Base-by-base conservation (phyloP, 2,329 filamentous ascomycete species). In the Ophiostoma himal-ulmi region DNA sequence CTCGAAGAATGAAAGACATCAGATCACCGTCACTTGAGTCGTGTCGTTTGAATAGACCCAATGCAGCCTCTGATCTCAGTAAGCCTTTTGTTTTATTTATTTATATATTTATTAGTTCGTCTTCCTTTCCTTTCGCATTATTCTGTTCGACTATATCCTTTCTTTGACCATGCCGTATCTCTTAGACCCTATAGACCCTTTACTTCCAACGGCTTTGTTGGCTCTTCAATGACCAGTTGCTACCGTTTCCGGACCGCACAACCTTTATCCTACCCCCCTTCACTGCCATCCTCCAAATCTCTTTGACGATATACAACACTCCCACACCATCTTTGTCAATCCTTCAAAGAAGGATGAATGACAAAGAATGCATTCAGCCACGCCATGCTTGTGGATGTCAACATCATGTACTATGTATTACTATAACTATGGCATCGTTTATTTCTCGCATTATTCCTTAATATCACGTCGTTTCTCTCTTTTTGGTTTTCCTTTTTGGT, bases 191-290 rank as follows among this genome's bases (percentile, higher is more conserved):
- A 3, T 30, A 30, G 26, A 30, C 26, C 26, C 44, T 3, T n/a
- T 26, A 57, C 1, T 3, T 57, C 52, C 52, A 57, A 57, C 22
- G 17, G 44, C 17, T 39, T 48, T 8, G 44, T 48, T 48, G 44
- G 44, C 44, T 48, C 44, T 8, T 48, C 44, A 48, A 48, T 48
- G 7, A 7, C 44, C n/a, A 48, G 44, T 20, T n/a, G 20, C 22
- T 57, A 26, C 52, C 52, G 52, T 57, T 57, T 57, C 52, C 52
- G 52, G 52, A 57, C 4, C n/a, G 10, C 52, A 57, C 52, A 57
- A 22, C 52, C 52, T 57, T 57, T 57, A 26, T n/a, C 44, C 22
- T 57, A 26, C 52, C 52, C 8, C 22, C n/a, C 52, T 17, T 57
- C 8, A 22, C 22, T 10, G n/a, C 30, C n/a, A 57, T 13, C 52